Base-by-base conservation (phyloP, 108 stramenopile genomes). In the Cylindrotheca fusiformis region DNA sequence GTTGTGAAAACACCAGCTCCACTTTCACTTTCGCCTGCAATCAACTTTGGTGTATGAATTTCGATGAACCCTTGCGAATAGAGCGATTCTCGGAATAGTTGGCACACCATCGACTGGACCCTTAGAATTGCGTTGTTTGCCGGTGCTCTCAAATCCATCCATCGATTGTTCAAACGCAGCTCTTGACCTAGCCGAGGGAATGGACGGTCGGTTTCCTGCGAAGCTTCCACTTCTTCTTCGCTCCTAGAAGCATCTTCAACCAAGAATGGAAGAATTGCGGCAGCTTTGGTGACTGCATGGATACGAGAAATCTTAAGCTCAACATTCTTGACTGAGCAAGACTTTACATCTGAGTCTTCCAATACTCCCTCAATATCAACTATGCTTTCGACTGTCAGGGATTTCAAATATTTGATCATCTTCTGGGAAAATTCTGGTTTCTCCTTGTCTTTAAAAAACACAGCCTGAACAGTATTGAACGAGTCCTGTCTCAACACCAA, bases 71-170 rank as follows among this genome's bases (percentile, higher is more conserved):
- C 89, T 70, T 95, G 84, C 5, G 84, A 68, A 54, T 96, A 96
- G n/a, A 98, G 68, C 1, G 91, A 83, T 63, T 96, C 95, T 18
- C 97, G 85, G 69, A 89, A 95, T 18, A 95, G 74, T 74, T 90
- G 94, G 63, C 96, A 95, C 30, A 97, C 81, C 30, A 88, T 94
- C 5, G 87, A 87, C 58, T 94, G 94, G 52, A 98, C 63, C 20
- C 94, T 62, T 86, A 98, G 91, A 61, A 97, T 96, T 23, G 96
- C 95, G 70, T 96, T 97, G 75, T 97, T 96, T 31, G 97, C 97
- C 0, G 97, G 97, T 3, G 87, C 94, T 21, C 97, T 83, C 20
- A 97, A 69, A 75, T 97, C 97, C 63, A 97, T 79, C 97, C 97
- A 97, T 1, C 95, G 83, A 75, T 96, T 80, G 71, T 97, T 95